phyloP scores from a whole-genome alignment of 2,329 filamentous ascomycete species.

The Fusarium sp. region DNA sequence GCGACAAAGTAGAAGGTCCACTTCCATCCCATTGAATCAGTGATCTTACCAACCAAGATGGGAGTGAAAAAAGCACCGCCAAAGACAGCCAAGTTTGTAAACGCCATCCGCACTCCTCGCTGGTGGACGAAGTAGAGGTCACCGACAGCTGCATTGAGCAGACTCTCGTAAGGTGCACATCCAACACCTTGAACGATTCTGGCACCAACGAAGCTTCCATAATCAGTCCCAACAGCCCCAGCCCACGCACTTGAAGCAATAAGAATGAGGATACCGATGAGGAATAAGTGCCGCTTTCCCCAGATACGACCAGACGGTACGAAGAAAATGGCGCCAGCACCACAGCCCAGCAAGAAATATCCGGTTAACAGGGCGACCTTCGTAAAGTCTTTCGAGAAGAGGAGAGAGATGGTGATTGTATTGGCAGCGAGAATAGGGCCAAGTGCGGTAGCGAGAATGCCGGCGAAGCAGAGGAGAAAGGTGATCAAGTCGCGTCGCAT shows the following conservation, averaged over 20 bases:
- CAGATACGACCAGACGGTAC: slow-evolving; percentile 90
- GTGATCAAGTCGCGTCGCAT: slow-evolving; percentile 88
- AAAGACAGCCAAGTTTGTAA: slow-evolving; percentile 72
- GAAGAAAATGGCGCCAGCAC: slow-evolving; percentile 84
- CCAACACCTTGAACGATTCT: slow-evolving; percentile 89
- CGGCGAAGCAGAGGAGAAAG: slow-evolving; percentile 80
- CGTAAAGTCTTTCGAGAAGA: slow-evolving; percentile 77
- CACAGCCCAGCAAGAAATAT: slow-evolving; percentile 87
- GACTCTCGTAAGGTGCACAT: slow-evolving; percentile 87
- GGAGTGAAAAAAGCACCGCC: slow-evolving; percentile 76
- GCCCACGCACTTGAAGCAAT: slow-evolving; percentile 83
- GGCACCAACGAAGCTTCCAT: slow-evolving; percentile 80
- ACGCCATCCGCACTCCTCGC: slow-evolving; percentile 88
- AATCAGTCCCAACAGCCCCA: slow-evolving; percentile 75
- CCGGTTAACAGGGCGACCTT: slow-evolving; percentile 85
- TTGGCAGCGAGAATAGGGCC: slow-evolving; percentile 91
- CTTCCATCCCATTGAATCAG: slow-evolving; percentile 79
- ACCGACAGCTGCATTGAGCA: slow-evolving; percentile 89
- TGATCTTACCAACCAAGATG: slow-evolving; percentile 91
- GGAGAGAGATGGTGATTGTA: slow-evolving; percentile 80
- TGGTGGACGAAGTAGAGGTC: slow-evolving; percentile 92
- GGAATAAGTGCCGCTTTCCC: slow-evolving; percentile 91
- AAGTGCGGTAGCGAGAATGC: slow-evolving; percentile 86
- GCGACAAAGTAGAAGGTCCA: slow-evolving; percentile 92
- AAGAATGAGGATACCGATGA: slow-evolving; percentile 81